A percentile compares a stretch with the other conserved stretches of the same genome.
Evolutionary conservation across 768 basidiomycete genomes (phyloP).

Genomic region (Chalciporus chontae): DNA sequence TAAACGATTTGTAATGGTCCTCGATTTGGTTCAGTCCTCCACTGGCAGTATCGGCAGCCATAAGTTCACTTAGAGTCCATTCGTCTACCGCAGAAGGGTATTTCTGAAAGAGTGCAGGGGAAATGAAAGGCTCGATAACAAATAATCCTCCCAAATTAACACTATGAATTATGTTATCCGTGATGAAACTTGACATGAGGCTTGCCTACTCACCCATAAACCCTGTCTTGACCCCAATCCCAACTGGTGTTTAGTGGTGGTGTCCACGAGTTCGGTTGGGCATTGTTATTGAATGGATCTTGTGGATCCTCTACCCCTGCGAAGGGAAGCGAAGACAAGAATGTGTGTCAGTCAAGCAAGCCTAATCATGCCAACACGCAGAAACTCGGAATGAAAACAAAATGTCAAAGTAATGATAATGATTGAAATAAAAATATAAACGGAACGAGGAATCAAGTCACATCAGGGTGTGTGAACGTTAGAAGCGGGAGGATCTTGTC

Average conservation of each 20-base stretch:
- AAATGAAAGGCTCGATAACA: slow-evolving; percentile 76
- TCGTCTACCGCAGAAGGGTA: slow-evolving; percentile 60
- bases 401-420: neutral
- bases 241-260: slow-evolving; percentile 75
- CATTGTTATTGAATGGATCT: slow-evolving; percentile 72
- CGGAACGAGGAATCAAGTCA: neutral
- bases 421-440: no score
- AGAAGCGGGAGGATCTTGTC: neutral
- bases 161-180: slow-evolving; percentile 25
- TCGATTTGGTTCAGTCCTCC: slow-evolving; percentile 69
- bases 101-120: slow-evolving; percentile 58
- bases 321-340: neutral
- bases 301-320: slow-evolving; percentile 65
- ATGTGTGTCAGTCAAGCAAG: slow-evolving; percentile 9
- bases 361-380: neutral
- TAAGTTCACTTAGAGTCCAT: slow-evolving; percentile 61
- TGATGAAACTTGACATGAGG: slow-evolving; percentile 3
- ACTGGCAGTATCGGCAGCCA: slow-evolving; percentile 59
- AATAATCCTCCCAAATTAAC: slow-evolving; percentile 77
- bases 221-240: slow-evolving; percentile 60
- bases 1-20: slow-evolving; percentile 78
- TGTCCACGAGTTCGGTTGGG: slow-evolving; percentile 75
- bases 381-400: slow-evolving; percentile 1
- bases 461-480: neutral
- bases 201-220: slow-evolving; percentile 48